Percentiles rank a stretch among this genome's conserved stretches.
phyloP scores from a whole-genome alignment of 2,329 filamentous ascomycete species.

The Cordyceps militaris region DNA sequence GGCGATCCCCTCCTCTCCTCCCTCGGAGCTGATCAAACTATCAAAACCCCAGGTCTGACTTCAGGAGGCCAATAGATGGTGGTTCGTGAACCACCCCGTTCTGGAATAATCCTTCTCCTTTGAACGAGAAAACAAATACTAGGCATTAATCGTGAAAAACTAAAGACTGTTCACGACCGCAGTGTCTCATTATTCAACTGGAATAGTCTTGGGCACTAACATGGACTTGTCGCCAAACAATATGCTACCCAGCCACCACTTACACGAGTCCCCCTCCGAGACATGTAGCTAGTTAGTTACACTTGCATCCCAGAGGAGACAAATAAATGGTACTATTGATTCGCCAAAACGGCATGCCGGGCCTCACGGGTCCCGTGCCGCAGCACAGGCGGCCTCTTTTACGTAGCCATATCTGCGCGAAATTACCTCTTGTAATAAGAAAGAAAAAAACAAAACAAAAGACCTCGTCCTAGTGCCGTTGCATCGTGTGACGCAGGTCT shows the following conservation, averaged over 20 bases:
- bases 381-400: conserved; percentile 1
- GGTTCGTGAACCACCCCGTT: no score
- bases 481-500: conserved; percentile 3
- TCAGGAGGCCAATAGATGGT: no score
- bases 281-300: neutral
- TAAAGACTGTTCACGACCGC: no score
- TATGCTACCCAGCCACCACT: conserved; percentile 2
- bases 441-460: neutral
- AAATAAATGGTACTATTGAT: neutral
- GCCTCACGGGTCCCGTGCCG: conserved; percentile 6
- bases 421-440: neutral
- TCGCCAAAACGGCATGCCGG: neutral
- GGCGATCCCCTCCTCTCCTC: neutral
- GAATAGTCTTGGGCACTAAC: neutral
- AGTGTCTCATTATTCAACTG: neutral
- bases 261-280: neutral
- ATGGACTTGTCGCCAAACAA: no score
- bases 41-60: no score
- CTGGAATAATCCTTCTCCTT: no score
- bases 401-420: neutral
- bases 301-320: neutral
- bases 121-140: no score
- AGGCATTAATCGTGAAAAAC: no score
- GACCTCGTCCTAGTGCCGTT: neutral
- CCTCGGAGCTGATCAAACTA: neutral